Evolutionary conservation across 2,329 filamentous ascomycete genomes (phyloP), one percentile per base, ranked within the genome.

Genomic region (Tolypocladium pustulatum): DNA sequence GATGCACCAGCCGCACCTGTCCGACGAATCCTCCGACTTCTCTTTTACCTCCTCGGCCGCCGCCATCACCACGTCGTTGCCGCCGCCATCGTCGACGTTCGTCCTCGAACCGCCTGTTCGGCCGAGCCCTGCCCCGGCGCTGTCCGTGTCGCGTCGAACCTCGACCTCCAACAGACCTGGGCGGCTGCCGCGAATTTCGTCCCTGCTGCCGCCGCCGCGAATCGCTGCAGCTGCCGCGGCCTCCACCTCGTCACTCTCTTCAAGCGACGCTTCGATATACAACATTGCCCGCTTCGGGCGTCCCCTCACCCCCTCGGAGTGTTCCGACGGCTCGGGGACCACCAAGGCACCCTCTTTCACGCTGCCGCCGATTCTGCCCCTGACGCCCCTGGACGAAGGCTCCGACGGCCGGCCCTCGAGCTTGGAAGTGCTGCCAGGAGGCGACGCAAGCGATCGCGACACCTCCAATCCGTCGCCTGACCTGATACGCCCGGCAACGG

Each of bases 141-240:
- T 60, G 60, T 66, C 62, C 58, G 63, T 64, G 49, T 62, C 68
- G 9, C 56, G 20, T n/a, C 27, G 27, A 27, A 15, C 20, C 60
- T 64, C 67, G 63, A 66, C 69, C 60, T 66, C 65, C 49, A 66
- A 66, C 52, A 58, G 71, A 46, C 67, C 68, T 22, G 60, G 68
- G 54, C 72, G 71, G 51, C 71, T 72, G 49, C 74, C 75, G 54
- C 74, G 75, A 61, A 73, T 71, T 32, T 77, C 76, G 37, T 78
- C 77, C 52, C 69, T 79, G 57, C 67, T 77, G n/a, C 74, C 75
- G 51, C 70, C 75, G 40, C 68, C 71, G 62, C 68, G 56, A n/a
- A 32, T 52, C 43, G 53, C 56, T 30, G 59, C 61, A 60, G 59
- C 57, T 49, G n/a, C 57, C 32, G n/a, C 59, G 22, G 40, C 56